A percentile compares a stretch with the other conserved stretches of the same genome.
Evolutionary conservation across 2,329 filamentous ascomycete species (phyloP).

Genomic region (Aspergillus novoparasiticus): DNA sequence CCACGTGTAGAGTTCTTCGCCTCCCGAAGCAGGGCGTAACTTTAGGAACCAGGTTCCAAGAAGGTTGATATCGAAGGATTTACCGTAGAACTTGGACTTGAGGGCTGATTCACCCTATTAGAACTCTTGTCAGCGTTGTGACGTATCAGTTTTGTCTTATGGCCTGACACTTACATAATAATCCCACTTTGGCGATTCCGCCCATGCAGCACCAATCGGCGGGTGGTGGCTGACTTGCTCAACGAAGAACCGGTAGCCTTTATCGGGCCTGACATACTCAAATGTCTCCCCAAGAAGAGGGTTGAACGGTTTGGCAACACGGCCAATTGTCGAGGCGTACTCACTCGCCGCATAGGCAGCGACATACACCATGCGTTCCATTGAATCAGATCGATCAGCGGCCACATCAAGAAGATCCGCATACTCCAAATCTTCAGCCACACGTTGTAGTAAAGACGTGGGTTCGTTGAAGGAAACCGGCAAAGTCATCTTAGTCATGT

Average conservation of each 20-base stretch:
- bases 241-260: constrained; percentile 97
- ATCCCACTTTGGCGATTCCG: constrained; percentile 90
- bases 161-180: constrained; percentile 64
- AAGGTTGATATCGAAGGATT: constrained; percentile 95
- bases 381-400: constrained; percentile 79
- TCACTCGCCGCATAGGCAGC: constrained; percentile 94
- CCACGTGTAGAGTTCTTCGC: constrained; percentile 92
- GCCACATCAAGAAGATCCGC: constrained; percentile 88
- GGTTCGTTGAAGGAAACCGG: constrained; percentile 99
- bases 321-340: constrained; percentile 94
- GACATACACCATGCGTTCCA: constrained; percentile 91
- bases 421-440: constrained; percentile 98
- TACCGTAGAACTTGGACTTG: constrained; percentile 95
- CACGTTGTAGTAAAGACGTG: constrained; percentile 90
- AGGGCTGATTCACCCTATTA: constrained; percentile 85
- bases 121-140: constrained; percentile 1
- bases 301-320: constrained; percentile 98
- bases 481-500: constrained; percentile 99
- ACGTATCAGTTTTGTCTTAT: background rate
- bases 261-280: constrained; percentile 92
- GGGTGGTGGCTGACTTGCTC: constrained; percentile 98
- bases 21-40: constrained; percentile 73
- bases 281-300: constrained; percentile 95
- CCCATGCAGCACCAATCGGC: constrained; percentile 88
- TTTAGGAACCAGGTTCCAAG: constrained; percentile 96